These are phyloP conservation scores for Vaccinium darrowii DNA, from an alignment of 148 eudicot genomes.

Conservation along the genomic window DNA sequence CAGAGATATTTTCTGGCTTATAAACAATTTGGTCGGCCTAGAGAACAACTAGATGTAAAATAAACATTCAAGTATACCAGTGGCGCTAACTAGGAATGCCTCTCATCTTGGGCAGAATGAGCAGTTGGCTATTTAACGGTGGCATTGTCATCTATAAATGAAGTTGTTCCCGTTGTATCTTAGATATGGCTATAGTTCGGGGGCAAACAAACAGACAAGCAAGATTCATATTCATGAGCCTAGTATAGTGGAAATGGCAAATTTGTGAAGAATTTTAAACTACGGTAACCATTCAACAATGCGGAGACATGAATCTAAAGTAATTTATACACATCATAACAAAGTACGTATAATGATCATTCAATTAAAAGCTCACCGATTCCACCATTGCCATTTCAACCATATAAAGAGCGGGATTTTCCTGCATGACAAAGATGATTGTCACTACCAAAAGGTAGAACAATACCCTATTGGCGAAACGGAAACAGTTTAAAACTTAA, in stretches of 20 bases:
- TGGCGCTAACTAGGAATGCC: neutral
- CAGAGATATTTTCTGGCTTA: neutral
- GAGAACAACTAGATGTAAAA: neutral
- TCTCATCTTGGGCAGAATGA: neutral
- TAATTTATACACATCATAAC: neutral
- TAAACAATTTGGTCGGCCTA: neutral
- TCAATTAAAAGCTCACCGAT: constrained; percentile 45
- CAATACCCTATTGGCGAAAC: neutral
- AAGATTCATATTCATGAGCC: neutral
- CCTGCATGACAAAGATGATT: constrained; percentile 42
- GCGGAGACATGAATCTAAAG: neutral
- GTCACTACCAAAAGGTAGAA: constrained; percentile 10
- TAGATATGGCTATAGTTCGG: neutral
- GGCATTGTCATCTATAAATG: neutral
- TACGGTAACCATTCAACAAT: neutral
- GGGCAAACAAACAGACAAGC: neutral
- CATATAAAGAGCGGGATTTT: constrained; percentile 73
- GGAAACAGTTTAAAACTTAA: neutral
- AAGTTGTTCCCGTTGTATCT: neutral
- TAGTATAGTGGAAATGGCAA: neutral
- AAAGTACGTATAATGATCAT: neutral
- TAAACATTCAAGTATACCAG: neutral
- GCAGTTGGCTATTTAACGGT: neutral
- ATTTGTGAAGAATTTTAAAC: neutral
- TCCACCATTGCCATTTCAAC: constrained; percentile 73